Percentiles rank a stretch among this genome's conserved stretches.
phyloP scores from a whole-genome alignment of 306 rosid species.

The Pachyrhizus erosus region DNA sequence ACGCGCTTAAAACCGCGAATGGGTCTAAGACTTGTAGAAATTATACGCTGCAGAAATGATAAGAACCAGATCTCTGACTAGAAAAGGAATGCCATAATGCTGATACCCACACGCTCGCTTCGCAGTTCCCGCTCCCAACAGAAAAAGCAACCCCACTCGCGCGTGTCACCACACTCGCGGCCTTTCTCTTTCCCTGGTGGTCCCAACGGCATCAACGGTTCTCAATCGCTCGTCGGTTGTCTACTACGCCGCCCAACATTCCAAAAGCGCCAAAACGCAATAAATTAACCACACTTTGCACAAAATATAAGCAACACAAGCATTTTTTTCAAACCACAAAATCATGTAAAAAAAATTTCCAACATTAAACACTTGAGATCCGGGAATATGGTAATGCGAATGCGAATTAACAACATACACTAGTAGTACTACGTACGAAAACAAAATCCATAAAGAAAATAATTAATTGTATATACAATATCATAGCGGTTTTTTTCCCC shows the following conservation, averaged over 20 bases:
- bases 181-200: background rate
- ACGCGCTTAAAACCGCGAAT: constrained; percentile 54
- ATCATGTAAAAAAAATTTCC: no score
- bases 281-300: background rate
- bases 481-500: background rate
- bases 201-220: constrained; percentile 39
- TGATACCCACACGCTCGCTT: constrained; percentile 66
- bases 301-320: background rate
- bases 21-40: constrained; percentile 39
- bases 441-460: background rate
- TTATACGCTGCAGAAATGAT: constrained; percentile 40
- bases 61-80: constrained; percentile 50
- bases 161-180: background rate
- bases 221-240: constrained; percentile 28
- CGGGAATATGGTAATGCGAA: no score
- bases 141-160: constrained; percentile 20
- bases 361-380: no score
- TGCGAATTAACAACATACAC: no score
- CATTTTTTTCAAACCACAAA: no score
- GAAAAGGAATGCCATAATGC: constrained; percentile 53
- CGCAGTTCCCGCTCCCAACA: constrained; percentile 47
- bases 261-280: background rate
- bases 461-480: background rate
- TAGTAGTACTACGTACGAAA: background rate
- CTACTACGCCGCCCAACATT: constrained; percentile 44